Percentiles rank a stretch among this genome's conserved stretches.
phyloP scores from a whole-genome alignment of 345 rosid genomes.

The Triadica sebifera region DNA sequence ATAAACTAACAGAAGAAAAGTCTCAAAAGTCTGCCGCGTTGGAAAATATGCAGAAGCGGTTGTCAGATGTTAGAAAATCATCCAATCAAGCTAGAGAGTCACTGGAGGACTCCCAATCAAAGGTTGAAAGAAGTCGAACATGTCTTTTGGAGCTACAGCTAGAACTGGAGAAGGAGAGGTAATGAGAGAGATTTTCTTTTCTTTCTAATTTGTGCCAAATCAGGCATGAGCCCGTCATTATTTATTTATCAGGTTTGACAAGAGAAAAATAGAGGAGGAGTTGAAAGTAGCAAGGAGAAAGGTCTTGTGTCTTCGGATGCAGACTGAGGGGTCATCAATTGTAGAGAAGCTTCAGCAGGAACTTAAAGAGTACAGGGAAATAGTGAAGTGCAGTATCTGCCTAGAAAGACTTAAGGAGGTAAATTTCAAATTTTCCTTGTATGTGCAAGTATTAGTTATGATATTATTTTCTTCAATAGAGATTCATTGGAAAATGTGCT shows the following conservation, averaged over 20 bases:
- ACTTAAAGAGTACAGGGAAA: constrained; percentile 80
- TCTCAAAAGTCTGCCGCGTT: constrained; percentile 42
- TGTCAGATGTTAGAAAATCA: constrained; percentile 54
- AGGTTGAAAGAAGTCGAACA: constrained; percentile 51
- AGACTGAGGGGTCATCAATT: constrained; percentile 64
- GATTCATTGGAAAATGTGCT: background rate
- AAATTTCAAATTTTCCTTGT: constrained; percentile 2
- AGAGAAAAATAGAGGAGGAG: constrained; percentile 81
- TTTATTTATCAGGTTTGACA: constrained; percentile 53
- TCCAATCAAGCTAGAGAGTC: constrained; percentile 65
- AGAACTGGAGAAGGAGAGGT: constrained; percentile 78
- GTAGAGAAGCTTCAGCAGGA: constrained; percentile 75
- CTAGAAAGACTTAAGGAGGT: constrained; percentile 90
- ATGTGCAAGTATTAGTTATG: background rate
- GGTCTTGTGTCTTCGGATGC: constrained; percentile 51
- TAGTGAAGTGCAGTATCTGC: constrained; percentile 88
- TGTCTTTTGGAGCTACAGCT: constrained; percentile 52
- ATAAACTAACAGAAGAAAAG: constrained; percentile 66
- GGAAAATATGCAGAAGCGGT: constrained; percentile 62
- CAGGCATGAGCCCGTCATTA: constrained; percentile 6
- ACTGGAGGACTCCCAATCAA: constrained; percentile 60
- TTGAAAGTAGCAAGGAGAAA: constrained; percentile 64
- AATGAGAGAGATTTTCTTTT: constrained; percentile 5
- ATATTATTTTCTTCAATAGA: too few species aligned
- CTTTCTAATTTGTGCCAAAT: background rate